Base-by-base conservation (phyloP, 768 basidiomycete genomes). In the Trametes gibbosa region DNA sequence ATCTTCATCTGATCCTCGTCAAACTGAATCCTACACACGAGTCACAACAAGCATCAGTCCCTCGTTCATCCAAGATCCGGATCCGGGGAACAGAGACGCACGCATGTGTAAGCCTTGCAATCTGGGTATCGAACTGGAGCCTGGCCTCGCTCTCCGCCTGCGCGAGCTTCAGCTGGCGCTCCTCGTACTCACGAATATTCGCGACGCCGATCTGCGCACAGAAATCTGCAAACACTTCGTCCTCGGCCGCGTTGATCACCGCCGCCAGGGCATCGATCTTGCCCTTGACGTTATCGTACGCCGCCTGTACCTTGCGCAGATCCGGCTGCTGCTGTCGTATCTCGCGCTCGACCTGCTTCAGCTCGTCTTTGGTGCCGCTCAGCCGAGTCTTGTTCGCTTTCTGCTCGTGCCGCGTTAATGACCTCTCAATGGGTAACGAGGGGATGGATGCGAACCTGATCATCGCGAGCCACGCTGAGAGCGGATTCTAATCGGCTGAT, bases 181-280 rank as follows among this genome's bases (percentile, higher is more conserved):
- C 90, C 73, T 98, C 96, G 69, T 95, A 99, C 65, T 95, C 92
- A 25, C 95, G 84, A 62, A 99, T 93, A 72, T 86, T 86, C 16
- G 75, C 70, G 7, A 97, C 87, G 10, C 84, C 81, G 63, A 98
- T 94, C 64, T 84, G 81, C 37, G 73, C 70, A 69, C 95, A 98
- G 75, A 99, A 98, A 3, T 74, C 71, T 1, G 72, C 76, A 68
- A 95, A 98, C 13, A 95, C 75, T 2, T 76, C 76, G 67, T 93
- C 91, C 69, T 98, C 97, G 0, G 90, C 93, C 7, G 75, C 77
- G 63, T 94, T 81, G 66, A 98, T 79, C 4, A 79, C 78, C 3
- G 74, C 70, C 19, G 80, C 74, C 21, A 95, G 74, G 19, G 75
- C 72, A 10, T 78, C 76, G 45, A 90, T 82, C 61, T 84, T 77